phyloP scores from a whole-genome alignment of 495 filamentous ascomycete genomes.

The Podospora sp. region DNA sequence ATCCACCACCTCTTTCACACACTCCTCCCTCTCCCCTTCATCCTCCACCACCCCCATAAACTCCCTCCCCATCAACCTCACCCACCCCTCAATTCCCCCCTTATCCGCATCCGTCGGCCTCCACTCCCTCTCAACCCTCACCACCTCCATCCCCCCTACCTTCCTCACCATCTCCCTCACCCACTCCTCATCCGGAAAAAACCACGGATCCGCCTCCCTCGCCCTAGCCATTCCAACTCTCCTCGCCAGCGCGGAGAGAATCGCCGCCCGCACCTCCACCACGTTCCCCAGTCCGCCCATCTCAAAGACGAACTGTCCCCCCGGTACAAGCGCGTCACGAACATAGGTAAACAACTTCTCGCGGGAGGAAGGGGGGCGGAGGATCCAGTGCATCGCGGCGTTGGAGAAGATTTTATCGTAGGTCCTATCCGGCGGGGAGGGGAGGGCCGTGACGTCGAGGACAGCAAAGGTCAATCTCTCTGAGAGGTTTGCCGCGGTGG shows the following conservation, averaged over 20 bases:
- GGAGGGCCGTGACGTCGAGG: constrained; percentile 40
- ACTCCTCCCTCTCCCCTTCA: constrained; percentile 51
- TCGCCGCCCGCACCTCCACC: constrained; percentile 61
- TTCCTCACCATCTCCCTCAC: constrained; percentile 54
- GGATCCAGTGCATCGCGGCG: constrained; percentile 80
- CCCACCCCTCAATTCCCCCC: constrained; percentile 72
- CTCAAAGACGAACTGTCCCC: constrained; percentile 69
- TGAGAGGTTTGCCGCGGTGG: constrained; percentile 20
- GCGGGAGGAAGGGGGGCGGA: constrained; percentile 43
- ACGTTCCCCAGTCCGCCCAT: constrained; percentile 75
- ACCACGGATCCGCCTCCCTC: constrained; percentile 65
- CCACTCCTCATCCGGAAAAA: constrained; percentile 67
- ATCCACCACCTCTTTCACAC: constrained; percentile 58
- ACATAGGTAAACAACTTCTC: constrained; percentile 50
- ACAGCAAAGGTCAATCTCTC: constrained; percentile 49
- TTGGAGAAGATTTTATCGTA: constrained; percentile 76
- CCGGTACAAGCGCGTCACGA: constrained; percentile 54
- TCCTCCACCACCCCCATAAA: constrained; percentile 56
- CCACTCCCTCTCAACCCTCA: constrained; percentile 64
- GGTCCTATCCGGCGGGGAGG: constrained; percentile 30
- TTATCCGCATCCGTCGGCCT: constrained; percentile 59
- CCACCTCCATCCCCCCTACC: constrained; percentile 61
- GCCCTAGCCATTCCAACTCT: constrained; percentile 55
- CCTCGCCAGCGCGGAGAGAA: constrained; percentile 55
- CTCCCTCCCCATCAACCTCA: constrained; percentile 63